Evolutionary conservation across 371 early-diverging fungal species (phyloP), one percentile per base, ranked within the genome.

Genomic region (Mucor lusitanicus): DNA sequence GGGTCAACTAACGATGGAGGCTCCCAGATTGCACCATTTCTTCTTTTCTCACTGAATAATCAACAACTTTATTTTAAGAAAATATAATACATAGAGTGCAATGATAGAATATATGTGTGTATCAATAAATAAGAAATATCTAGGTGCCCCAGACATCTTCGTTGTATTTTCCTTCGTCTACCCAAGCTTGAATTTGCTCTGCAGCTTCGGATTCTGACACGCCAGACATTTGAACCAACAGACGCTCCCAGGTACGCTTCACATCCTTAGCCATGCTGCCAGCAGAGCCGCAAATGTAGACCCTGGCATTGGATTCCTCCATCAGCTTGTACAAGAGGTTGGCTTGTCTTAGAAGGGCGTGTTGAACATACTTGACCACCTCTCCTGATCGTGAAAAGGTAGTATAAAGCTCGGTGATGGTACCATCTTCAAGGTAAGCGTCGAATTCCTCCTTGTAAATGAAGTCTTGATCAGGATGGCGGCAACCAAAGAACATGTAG

Each of bases 401-500:
- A 3, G 84, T 73, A 67, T 76, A 83, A 21, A 90, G 71, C 35
- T 65, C 69, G 7, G 55, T 25, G 28, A 95, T 72, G 19, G 69
- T 25, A 0, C 87, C 87, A 1, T 77, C 72, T 0, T 59, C 59
- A 1, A 63, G 78, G 62, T 86, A 82, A 6, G 54, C 58, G 12
- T 85, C 77, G 74, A 87, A 89, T 64, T 92, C 91, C 11, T 79
- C 68, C 0, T 68, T 71, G 69, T 89, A 95, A 23, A 90, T 79
- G 66, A 82, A 90, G 70, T 97, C 97, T 50, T 73, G 74, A 6
- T 81, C 69, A 15, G 67, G 68, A 66, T 86, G 76, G 57, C 97
- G 84, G 60, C 87, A 91, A 15, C 97, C 96, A 68, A 91, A 89
- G 75, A 94, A 91, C 44, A 95, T 15, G 28, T 54, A 54, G 70